Evolutionary conservation across 768 basidiomycete species (phyloP).

Genomic region (Boletus rufocinnamomeus): DNA sequence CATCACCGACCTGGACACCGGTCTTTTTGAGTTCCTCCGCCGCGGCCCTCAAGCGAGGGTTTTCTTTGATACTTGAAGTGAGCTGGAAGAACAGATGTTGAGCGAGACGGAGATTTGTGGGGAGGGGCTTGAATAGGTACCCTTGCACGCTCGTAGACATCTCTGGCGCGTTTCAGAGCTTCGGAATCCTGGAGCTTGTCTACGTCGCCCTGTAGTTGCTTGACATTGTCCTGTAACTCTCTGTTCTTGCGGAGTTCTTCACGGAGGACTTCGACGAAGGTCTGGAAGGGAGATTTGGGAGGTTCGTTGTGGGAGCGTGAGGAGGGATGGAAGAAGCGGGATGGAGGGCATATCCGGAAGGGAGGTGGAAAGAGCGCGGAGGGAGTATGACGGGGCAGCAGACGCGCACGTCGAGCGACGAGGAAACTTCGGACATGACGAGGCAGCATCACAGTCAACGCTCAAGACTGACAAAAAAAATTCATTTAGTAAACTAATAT

Average conservation of each 20-base stretch:
- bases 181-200: conserved; percentile 97
- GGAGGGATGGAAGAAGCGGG: conserved; percentile 63
- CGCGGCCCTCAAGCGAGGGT: conserved; percentile 87
- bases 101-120: conserved; percentile 3
- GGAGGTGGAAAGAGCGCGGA: conserved; percentile 24
- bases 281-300: conserved; percentile 92
- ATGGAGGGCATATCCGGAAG: conserved; percentile 33
- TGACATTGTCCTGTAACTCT: conserved; percentile 94
- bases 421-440: conserved; percentile 47
- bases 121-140: conserved; percentile 48
- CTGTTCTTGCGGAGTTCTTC: conserved; percentile 94
- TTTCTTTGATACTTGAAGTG: conserved; percentile 93
- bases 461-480: conserved; percentile 12
- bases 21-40: conserved; percentile 90
- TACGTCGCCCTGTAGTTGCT: conserved; percentile 96
- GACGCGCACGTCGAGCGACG: conserved; percentile 30
- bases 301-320: conserved; percentile 60
- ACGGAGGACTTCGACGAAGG: conserved; percentile 90
- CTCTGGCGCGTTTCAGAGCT: conserved; percentile 88
- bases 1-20: conserved; percentile 92
- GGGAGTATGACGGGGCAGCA: conserved; percentile 15
- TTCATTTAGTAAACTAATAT: conserved; percentile 1
- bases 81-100: conserved; percentile 51
- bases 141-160: conserved; percentile 91
- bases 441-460: conserved; percentile 42